Evolutionary conservation across 768 basidiomycete species (phyloP), one percentile per base, ranked within the genome.

Genomic region (Russula foetens): DNA sequence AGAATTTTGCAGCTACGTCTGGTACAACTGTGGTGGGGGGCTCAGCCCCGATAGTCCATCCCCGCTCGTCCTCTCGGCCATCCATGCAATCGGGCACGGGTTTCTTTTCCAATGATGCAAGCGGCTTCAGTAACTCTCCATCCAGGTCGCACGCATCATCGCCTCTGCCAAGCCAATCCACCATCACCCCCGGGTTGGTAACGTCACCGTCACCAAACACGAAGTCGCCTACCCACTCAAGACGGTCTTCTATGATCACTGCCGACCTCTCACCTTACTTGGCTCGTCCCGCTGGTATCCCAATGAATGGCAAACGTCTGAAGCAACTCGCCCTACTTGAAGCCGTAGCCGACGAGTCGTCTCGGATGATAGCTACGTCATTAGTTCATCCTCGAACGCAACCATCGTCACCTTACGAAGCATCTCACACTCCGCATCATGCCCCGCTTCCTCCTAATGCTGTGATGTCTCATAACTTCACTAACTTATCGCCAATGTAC

Each of bases 261-360:
- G 80, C 84, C 15, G 86, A 87, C 67, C 82, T 88, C 57, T 86
- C 85, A 7, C 85, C 87, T 0, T 88, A 89, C 69, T 73, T 88
- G 53, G 74, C 81, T 11, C 79, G 80, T 56, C 73, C 81, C 7
- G 70, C 73, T 26, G 84, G 81, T 62, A 73, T 82, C 11, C 79
- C 83, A 8, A 73, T 79, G 4, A 83, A 84, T 33, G 79, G 83
- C 15, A 86, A 84, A 69, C 81, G 79, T 58, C 70, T 88, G 71
- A 83, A 83, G 70, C 89, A 85, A 65, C 75, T 86, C 26, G 87
- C 87, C 2, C 75, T 90, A 60, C 74, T 89, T 12, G 87, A 90
- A 69, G 76, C 81, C 15, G 83, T 90, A 38, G 86, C 84, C 0
- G 82, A 85, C 66, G 88, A 91, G 69, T 88, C 89, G 5, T 84